Evolutionary conservation across 306 rosid species (phyloP).

Genomic region (Coriaria nepalensis): DNA sequence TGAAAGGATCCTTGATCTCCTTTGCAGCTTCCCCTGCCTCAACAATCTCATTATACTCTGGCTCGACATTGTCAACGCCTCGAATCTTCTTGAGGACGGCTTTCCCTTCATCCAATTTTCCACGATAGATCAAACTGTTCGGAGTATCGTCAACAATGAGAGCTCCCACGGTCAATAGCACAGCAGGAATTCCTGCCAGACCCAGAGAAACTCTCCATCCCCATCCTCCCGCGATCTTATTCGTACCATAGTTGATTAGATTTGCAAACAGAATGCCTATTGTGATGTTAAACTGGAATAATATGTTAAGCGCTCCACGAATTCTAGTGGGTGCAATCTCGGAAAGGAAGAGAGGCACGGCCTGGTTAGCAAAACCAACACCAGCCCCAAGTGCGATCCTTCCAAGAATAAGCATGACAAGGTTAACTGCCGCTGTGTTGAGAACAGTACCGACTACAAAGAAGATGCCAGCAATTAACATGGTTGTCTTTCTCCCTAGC

Average conservation of each 20-base stretch:
- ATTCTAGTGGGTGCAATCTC: constrained; percentile 93
- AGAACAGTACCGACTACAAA: constrained; percentile 44
- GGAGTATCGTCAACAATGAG: constrained; percentile 36
- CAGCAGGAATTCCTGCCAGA: constrained; percentile 37
- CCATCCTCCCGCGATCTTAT: constrained; percentile 37
- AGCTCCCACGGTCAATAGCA: constrained; percentile 25
- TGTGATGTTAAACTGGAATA: constrained; percentile 70
- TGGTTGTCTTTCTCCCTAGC: constrained; percentile 42
- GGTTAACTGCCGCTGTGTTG: constrained; percentile 25
- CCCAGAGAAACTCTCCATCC: constrained; percentile 67
- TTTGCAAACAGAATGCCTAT: constrained; percentile 71
- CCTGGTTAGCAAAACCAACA: constrained; percentile 94
- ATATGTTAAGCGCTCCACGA: constrained; percentile 80
- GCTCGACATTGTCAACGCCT: constrained; percentile 33
- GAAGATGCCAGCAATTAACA: constrained; percentile 58
- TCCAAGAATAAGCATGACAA: constrained; percentile 44
- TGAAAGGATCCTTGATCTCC: constrained; percentile 26
- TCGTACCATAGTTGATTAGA: constrained; percentile 65
- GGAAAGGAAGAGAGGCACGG: constrained; percentile 81
- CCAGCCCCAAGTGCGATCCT: constrained; percentile 60
- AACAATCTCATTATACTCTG: constrained; percentile 37
- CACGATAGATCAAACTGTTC: constrained; percentile 43
- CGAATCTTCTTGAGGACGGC: constrained; percentile 36
- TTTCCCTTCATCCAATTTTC: constrained; percentile 33
- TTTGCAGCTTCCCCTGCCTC: constrained; percentile 36